Conservation (phyloP, 2,329 filamentous ascomycete genomes). For the Penicillium sp. region DNA sequence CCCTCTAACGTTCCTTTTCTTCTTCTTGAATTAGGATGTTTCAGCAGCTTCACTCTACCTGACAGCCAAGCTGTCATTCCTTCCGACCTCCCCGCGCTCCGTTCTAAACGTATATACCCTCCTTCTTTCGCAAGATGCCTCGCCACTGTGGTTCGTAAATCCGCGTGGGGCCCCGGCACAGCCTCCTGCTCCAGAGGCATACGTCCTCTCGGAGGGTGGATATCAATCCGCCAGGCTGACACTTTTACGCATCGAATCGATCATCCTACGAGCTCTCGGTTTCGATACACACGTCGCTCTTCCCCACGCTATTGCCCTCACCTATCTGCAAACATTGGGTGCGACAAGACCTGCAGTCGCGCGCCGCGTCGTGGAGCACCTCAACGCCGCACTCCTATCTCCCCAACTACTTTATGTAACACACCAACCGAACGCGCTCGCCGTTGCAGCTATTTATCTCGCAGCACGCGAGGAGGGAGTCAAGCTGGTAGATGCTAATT, state of each 20-base stretch:
- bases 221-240: slow-evolving; percentile 66
- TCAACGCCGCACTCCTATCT: slow-evolving; percentile 84
- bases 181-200: slow-evolving; percentile 51
- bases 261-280: slow-evolving; percentile 71
- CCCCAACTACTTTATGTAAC: slow-evolving; percentile 90
- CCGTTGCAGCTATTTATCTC: slow-evolving; percentile 88
- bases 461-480: slow-evolving; percentile 74
- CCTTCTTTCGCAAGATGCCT: slow-evolving; percentile 63
- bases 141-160: slow-evolving; percentile 51
- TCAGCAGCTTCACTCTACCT: slow-evolving; percentile 82
- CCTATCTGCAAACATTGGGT: slow-evolving; percentile 87
- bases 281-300: slow-evolving; percentile 85
- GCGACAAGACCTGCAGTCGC: slow-evolving; percentile 63
- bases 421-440: slow-evolving; percentile 82
- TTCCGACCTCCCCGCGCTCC: slow-evolving; percentile 74
- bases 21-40: slow-evolving; percentile 60
- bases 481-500: slow-evolving; percentile 79
- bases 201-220: slow-evolving; percentile 71
- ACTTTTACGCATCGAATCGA: slow-evolving; percentile 73
- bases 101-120: slow-evolving; percentile 84
- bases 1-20: background rate
- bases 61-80: slow-evolving; percentile 76
- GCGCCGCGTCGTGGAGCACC: slow-evolving; percentile 67
- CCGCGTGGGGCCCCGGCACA: slow-evolving; percentile 27
- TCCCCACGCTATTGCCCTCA: slow-evolving; percentile 83